Conservation (phyloP, 2,329 filamentous ascomycete genomes). For the Talaromyces pinophilus region DNA sequence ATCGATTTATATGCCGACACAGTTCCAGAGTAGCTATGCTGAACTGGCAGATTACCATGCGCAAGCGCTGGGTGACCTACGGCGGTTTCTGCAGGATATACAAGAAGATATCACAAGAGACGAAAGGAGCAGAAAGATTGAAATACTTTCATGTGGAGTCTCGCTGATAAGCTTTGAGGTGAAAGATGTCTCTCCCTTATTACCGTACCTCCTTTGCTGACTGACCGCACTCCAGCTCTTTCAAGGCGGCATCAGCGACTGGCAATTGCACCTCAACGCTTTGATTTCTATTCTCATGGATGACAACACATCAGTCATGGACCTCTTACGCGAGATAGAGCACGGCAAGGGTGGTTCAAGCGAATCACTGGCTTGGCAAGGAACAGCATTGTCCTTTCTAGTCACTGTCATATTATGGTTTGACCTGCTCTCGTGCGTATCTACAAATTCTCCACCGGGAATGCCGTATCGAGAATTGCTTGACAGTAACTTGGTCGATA, state of each 20-base stretch:
- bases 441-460: constrained; percentile 22
- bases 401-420: constrained; percentile 25
- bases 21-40: constrained; percentile 17
- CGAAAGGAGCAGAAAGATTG: constrained; percentile 21
- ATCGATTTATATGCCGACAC: constrained; percentile 17
- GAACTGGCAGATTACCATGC: constrained; percentile 25
- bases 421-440: constrained; percentile 24
- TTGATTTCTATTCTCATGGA: constrained; percentile 21
- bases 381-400: constrained; percentile 23
- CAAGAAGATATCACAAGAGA: constrained; percentile 11
- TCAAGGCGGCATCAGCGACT: constrained; percentile 25
- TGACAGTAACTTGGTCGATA: constrained; percentile 13
- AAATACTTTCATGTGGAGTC: constrained; percentile 25
- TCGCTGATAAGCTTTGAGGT: constrained; percentile 27
- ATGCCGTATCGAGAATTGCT: constrained; percentile 22
- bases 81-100: constrained; percentile 22
- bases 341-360: neutral
- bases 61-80: constrained; percentile 23
- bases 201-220: neutral
- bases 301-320: constrained; percentile 12
- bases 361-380: constrained; percentile 11
- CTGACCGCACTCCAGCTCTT: constrained; percentile 18
- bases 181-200: neutral
- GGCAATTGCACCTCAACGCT: constrained; percentile 25
- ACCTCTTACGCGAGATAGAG: neutral